phyloP scores from a whole-genome alignment of 495 filamentous ascomycete genomes.

The Penicillium angulare region DNA sequence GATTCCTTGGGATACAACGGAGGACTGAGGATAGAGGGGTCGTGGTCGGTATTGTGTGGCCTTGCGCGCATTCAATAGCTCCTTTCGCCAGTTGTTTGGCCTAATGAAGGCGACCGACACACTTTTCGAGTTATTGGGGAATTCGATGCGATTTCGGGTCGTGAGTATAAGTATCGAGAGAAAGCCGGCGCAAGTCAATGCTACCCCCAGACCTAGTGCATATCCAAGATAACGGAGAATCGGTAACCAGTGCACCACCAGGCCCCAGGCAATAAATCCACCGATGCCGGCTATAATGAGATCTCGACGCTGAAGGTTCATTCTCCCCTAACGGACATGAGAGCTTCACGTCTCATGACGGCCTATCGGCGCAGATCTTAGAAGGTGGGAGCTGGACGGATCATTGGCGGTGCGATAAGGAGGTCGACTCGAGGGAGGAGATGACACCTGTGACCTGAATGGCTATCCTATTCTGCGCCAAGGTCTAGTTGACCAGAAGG shows the following conservation, averaged over 20 bases:
- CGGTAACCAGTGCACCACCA: conserved; percentile 76
- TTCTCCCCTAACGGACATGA: conserved; percentile 44
- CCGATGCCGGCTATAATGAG: conserved; percentile 65
- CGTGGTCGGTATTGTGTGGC: conserved; percentile 47
- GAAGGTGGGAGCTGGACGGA: conserved; percentile 15
- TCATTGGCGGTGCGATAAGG: conserved; percentile 7
- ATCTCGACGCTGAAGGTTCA: conserved; percentile 78
- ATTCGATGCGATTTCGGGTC: conserved; percentile 45
- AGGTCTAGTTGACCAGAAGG: too few relatives aligned
- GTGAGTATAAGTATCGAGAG: conserved; percentile 61
- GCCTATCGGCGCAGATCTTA: conserved; percentile 22
- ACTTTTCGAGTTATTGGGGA: conserved; percentile 23
- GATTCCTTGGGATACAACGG: conserved; percentile 73
- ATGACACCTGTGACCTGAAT: too few relatives aligned
- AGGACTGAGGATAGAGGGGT: conserved; percentile 75
- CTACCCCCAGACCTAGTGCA: conserved; percentile 67
- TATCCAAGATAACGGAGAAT: conserved; percentile 75
- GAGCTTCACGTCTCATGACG: conserved; percentile 35
- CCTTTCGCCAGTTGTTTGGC: conserved; percentile 63
- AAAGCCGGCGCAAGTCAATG: conserved; percentile 51
- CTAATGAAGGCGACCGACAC: conserved; percentile 58
- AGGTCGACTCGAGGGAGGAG: not conserved
- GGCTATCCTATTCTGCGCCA: too few relatives aligned
- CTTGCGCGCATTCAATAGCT: conserved; percentile 58
- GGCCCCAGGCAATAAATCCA: conserved; percentile 82